Percentiles rank a stretch among this genome's conserved stretches.
phyloP scores from a whole-genome alignment of 805 yeast genomes.

The Nakazawaea ambrosiae region DNA sequence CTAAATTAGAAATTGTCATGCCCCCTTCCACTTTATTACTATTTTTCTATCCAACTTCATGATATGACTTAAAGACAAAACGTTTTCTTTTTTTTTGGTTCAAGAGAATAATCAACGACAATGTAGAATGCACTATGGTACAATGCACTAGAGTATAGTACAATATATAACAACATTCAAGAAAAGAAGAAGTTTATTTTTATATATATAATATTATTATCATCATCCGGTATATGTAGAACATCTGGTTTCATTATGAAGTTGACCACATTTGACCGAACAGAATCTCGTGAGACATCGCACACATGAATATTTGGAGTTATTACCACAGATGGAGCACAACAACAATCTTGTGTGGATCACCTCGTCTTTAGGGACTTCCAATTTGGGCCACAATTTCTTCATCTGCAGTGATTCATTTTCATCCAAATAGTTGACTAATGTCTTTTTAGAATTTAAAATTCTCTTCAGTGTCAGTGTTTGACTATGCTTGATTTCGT shows the following conservation, averaged over 20 bases:
- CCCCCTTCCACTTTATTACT: neutral
- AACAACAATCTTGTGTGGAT: conserved; percentile 26
- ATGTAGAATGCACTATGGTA: no score
- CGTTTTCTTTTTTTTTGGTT: neutral
- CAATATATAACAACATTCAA: no score
- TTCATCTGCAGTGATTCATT: conserved; percentile 21
- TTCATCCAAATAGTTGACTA: conserved; percentile 35
- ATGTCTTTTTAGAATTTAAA: conserved; percentile 31
- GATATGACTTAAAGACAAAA: neutral
- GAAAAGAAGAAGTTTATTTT: no score
- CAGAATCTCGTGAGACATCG: conserved; percentile 35
- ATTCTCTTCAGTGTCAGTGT: conserved; percentile 28
- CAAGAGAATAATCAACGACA: no score
- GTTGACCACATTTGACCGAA: conserved; percentile 29
- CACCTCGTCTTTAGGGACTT: conserved; percentile 22
- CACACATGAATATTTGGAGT: conserved; percentile 32
- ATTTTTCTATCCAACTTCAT: neutral
- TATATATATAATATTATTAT: no score
- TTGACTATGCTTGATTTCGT: conserved; percentile 11
- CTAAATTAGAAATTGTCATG: no score
- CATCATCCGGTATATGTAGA: conserved; percentile 18
- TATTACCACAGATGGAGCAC: conserved; percentile 40
- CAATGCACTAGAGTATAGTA: no score
- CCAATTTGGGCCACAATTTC: conserved; percentile 22
- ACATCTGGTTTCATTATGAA: conserved; percentile 39